phyloP scores from a whole-genome alignment of 176 grass and related monocot species.

The Triticum monococcum region DNA sequence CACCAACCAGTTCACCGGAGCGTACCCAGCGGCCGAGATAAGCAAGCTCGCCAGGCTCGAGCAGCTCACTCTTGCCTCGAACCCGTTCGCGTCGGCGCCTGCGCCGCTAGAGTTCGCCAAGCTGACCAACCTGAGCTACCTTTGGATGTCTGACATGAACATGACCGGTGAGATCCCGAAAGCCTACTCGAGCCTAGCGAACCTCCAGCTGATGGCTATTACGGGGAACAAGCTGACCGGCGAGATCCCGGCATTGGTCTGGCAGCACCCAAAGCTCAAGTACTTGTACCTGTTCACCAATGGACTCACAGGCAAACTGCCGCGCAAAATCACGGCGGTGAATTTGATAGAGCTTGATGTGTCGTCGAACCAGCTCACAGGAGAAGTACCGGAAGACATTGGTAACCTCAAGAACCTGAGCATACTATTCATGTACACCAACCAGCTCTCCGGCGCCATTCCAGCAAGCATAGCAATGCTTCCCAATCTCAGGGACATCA shows the following conservation, averaged over 20 bases:
- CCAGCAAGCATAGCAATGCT: not conserved
- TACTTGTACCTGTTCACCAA: no score
- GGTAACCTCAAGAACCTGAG: constrained; percentile 26
- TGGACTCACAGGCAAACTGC: no score
- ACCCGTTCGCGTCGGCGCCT: not conserved
- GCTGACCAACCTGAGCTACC: no score
- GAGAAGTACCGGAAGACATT: constrained; percentile 22
- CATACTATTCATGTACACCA: not conserved
- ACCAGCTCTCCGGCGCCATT: not conserved
- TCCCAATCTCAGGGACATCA: not conserved
- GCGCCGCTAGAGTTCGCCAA: not conserved
- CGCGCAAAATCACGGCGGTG: not conserved
- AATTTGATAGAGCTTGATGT: not conserved
- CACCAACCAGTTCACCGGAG: not conserved
- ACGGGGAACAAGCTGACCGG: no score
- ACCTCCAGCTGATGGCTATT: not conserved
- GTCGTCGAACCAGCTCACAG: constrained; percentile 36
- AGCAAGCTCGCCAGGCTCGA: not conserved
- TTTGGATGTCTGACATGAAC: not conserved
- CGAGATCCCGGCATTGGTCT: no score
- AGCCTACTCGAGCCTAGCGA: not conserved
- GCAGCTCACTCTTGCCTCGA: accelerated
- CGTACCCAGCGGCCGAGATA: not conserved
- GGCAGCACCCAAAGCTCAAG: no score
- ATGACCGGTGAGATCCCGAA: not conserved